These are phyloP conservation scores for Neurospora cerealis DNA, from an alignment of 495 filamentous ascomycete genomes.

Conservation along the genomic window DNA sequence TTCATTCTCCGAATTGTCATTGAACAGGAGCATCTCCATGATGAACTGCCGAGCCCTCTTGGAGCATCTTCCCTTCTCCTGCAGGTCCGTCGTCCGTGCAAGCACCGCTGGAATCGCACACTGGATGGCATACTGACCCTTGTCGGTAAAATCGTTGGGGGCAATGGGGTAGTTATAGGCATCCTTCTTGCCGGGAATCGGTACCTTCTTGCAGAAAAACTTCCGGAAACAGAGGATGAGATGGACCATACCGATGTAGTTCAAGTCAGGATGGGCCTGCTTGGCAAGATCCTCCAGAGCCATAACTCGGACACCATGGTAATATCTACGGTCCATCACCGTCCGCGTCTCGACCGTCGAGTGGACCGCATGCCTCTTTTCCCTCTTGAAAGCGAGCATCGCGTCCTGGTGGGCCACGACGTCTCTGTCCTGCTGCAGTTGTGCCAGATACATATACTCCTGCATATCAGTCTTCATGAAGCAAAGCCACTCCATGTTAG, in stretches of 20 bases:
- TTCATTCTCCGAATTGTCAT: constrained; percentile 82
- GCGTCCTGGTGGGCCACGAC: constrained; percentile 87
- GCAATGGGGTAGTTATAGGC: constrained; percentile 57
- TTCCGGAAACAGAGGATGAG: constrained; percentile 76
- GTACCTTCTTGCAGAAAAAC: constrained; percentile 64
- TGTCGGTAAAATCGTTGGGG: constrained; percentile 83
- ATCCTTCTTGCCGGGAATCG: constrained; percentile 17
- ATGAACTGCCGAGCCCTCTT: constrained; percentile 66
- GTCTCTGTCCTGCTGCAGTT: constrained; percentile 94
- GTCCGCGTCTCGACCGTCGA: constrained; percentile 82
- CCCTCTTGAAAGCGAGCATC: constrained; percentile 35
- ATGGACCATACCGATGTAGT: constrained; percentile 76
- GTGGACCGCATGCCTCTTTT: constrained; percentile 55
- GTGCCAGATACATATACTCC: constrained; percentile 93
- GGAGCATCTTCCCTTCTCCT: constrained; percentile 71
- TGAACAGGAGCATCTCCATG: constrained; percentile 79
- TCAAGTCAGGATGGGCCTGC: constrained; percentile 49
- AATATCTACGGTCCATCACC: constrained; percentile 85
- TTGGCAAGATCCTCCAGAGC: constrained; percentile 66
- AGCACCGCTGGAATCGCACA: constrained; percentile 71
- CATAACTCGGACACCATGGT: constrained; percentile 78
- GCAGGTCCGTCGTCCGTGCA: constrained; percentile 45
- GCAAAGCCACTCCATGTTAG: constrained; percentile 97
- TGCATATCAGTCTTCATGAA: constrained; percentile 65
- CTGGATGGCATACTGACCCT: constrained; percentile 70